A percentile compares a stretch with the other conserved stretches of the same genome.
These are phyloP conservation scores for Podospora pseudopauciseta DNA, from an alignment of 495 filamentous ascomycete genomes.

Conservation along the genomic window DNA sequence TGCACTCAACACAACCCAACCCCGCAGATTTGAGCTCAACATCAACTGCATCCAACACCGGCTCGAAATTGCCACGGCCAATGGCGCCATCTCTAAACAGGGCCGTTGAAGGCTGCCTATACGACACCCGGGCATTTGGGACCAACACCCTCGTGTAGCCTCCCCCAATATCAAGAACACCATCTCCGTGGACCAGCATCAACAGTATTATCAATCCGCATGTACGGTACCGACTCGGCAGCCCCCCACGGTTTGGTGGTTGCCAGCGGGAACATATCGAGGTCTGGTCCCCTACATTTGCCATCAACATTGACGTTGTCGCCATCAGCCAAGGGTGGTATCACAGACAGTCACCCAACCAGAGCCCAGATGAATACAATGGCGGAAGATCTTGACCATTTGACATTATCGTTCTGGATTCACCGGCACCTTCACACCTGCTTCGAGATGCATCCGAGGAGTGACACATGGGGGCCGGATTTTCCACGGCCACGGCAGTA, in stretches of 20 bases:
- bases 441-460: not conserved
- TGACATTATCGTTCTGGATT: conserved; percentile 2
- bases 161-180: not conserved
- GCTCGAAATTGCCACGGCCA: conserved; percentile 2
- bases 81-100: conserved; percentile 1
- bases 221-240: conserved; percentile 6
- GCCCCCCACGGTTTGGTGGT: conserved; percentile 4
- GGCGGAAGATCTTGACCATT: conserved; percentile 6
- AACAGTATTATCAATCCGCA: not conserved
- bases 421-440: too few species aligned
- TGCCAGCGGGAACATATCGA: not conserved
- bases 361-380: not conserved
- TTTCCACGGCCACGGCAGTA: not conserved
- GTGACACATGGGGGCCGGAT: not conserved
- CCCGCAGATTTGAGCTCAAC: not conserved
- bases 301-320: conserved; percentile 3
- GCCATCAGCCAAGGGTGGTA: conserved; percentile 10
- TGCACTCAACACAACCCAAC: conserved; percentile 3
- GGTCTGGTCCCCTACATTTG: conserved; percentile 5
- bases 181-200: not conserved
- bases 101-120: not conserved
- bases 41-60: conserved; percentile 2
- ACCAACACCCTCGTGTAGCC: not conserved
- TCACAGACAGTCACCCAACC: conserved; percentile 1
- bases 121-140: not conserved